These are phyloP conservation scores for Paecilomyces niveus DNA, from an alignment of 2,329 filamentous ascomycete genomes.

Conservation along the genomic window DNA sequence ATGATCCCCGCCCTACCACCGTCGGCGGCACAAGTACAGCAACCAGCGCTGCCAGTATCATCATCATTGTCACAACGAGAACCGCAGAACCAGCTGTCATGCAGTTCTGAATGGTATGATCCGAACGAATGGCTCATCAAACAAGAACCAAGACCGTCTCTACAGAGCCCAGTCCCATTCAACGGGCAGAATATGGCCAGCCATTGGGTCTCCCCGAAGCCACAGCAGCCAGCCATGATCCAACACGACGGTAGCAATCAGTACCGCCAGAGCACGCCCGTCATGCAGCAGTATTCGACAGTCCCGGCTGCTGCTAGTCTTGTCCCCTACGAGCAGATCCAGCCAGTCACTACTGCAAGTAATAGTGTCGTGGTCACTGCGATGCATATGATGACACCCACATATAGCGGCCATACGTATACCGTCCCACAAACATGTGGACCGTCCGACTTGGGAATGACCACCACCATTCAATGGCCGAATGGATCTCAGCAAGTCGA, in stretches of 20 bases:
- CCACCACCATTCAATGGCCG: slow-evolving; percentile 16
- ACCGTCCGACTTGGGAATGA: slow-evolving; percentile 12
- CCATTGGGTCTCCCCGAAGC: neutral
- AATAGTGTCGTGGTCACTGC: slow-evolving; percentile 16
- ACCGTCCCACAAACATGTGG: slow-evolving; percentile 20
- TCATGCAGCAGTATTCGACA: neutral
- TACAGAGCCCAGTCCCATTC: neutral
- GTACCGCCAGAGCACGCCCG: neutral
- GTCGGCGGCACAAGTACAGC: slow-evolving; percentile 1
- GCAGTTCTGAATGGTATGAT: slow-evolving; percentile 13
- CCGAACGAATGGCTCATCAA: neutral
- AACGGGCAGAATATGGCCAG: neutral
- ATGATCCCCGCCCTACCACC: slow-evolving; percentile 1
- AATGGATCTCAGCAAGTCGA: slow-evolving; percentile 14
- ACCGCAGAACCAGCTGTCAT: neutral
- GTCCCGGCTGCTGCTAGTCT: neutral
- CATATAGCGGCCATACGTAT: slow-evolving; percentile 17
- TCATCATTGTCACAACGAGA: neutral
- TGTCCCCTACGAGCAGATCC: neutral
- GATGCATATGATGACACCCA: slow-evolving; percentile 16
- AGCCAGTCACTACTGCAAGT: neutral
- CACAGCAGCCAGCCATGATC: neutral
- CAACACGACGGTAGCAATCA: neutral
- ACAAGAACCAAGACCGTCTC: neutral
- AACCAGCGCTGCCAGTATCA: neutral